Percentiles rank a stretch among this genome's conserved stretches.
Evolutionary conservation across 1,139 yeast species (phyloP).

Genomic region (Keqinozyma sinolaborantium): DNA sequence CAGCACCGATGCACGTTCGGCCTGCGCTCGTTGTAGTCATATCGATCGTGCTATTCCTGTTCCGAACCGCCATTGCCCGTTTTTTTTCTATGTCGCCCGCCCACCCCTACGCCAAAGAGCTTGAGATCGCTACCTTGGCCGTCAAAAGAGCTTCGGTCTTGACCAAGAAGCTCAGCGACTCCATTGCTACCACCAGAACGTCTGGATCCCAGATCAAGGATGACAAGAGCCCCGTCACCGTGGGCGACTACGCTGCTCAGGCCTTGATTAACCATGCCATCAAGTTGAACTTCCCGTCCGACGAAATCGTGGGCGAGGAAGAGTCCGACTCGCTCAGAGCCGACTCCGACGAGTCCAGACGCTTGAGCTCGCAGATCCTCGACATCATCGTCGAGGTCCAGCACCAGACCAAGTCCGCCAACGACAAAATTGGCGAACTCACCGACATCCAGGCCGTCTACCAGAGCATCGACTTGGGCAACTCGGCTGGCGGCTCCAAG

Average conservation of each 20-base stretch:
- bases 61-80: too few species aligned
- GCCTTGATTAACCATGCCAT: constrained; percentile 87
- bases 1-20: too few species aligned
- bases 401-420: constrained; percentile 19
- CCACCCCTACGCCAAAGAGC: constrained; percentile 50
- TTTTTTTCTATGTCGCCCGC: constrained; percentile 6
- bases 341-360: constrained; percentile 31
- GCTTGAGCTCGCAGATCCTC: constrained; percentile 43
- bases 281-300: constrained; percentile 72
- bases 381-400: constrained; percentile 48
- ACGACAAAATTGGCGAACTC: constrained; percentile 37
- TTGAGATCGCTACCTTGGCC: constrained; percentile 79
- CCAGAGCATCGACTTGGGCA: constrained; percentile 73
- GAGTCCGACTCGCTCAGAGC: constrained; percentile 65
- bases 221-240: constrained; percentile 93
- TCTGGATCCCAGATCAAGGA: constrained; percentile 71
- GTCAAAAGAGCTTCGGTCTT: constrained; percentile 82
- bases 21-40: too few species aligned
- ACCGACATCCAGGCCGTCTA: constrained; percentile 47
- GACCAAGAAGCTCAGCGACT: constrained; percentile 68
- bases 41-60: too few species aligned
- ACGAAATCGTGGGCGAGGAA: constrained; percentile 93
- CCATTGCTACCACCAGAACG: constrained; percentile 55
- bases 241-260: constrained; percentile 96
- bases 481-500: constrained; percentile 66